Evolutionary conservation across 108 stramenopile genomes (phyloP), one percentile per base, ranked within the genome.

Genomic region (Chaetoceros muelleri): DNA sequence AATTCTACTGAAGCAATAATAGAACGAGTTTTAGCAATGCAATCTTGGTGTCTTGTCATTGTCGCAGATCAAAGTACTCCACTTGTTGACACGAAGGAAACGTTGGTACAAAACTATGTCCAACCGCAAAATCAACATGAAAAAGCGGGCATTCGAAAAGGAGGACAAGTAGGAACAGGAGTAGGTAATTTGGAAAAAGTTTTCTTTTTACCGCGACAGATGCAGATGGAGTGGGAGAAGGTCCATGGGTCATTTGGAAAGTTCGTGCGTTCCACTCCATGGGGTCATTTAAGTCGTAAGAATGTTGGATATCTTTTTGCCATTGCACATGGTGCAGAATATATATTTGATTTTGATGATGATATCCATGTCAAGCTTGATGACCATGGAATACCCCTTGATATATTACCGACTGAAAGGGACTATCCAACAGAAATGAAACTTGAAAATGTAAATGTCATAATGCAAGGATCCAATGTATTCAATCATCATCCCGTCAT

Each of bases 231-330:
- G n/a, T n/a, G n/a, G n/a, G n/a, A n/a, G n/a, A n/a, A n/a, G n/a
- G 3, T 60, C 31, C 18, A 30, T 24, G 28, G 51, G 17, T 19
- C 46, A 30, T 13, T 71, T 53, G 50, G 58, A 54, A 40, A 0
- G 21, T 51, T 70, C 74, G 34, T 66, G 45, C 18, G 60, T 51
- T 25, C 45, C 20, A 16, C 60, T 58, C 76, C 74, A 22, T 79
- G 58, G 60, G 52, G 64, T 46, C 71, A 74, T 53, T 79, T 78
- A 31, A 74, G 68, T 3, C 65, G 82, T 10, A 83, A 80, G 56
- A 83, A 83, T 30, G 21, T 83, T 28, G 78, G 82, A 1, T 80
- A 72, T 61, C 23, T 83, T 25, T 78, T 64, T 57, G 81, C 78
- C 7, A 63, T 78, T 45, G 45, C 30, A 10, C 62, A 72, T 24